Evolutionary conservation across 768 basidiomycete species (phyloP), one percentile per base, ranked within the genome.

Genomic region (Chlorophyllum brunneum): DNA sequence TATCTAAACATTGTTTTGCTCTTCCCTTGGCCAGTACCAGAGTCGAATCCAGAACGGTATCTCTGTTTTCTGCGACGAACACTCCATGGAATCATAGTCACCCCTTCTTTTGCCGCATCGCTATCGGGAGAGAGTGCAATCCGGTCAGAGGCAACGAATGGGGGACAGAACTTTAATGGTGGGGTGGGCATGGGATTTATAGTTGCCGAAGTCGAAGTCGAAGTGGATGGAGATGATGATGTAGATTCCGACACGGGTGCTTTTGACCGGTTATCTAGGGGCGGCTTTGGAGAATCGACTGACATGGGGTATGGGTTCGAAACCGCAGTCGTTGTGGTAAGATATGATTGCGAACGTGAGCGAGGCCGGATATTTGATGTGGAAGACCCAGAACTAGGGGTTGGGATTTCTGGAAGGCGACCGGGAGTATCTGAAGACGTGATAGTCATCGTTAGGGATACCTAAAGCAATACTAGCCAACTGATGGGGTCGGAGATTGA

Each of bases 1-100:
- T 53, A 53, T 45, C 51, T 53, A 53, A 53, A 53, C 51, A 53
- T 53, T 20, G 51, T 53, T 36, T 53, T 53, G 18, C 51, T 43
- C 43, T 53, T 53, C 15, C 51, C 51, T 15, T 52, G 51, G 4
- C 51, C 51, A 10, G 42, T 53, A 13, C 51, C 51, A 8, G 15
- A 45, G 9, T 53, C 51, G 31, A 53, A 53, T 0, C 51, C 43
- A 22, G 51, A 53, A 13, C 51, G 51, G 26, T 53, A 53, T 16
- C 39, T 53, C 18, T 53, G 51, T 33, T 53, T 53, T 23, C 51
- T 31, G 16, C 51, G 51, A 22, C 51, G 51, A 7, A 39, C 51
- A 22, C 51, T 53, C 51, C 51, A 53, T 18, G 51, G 51, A 36
- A 53, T 53, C 51, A 53, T 53, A 2, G 51, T 53, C n/a, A 53